These are phyloP conservation scores for Podospora pseudopauciseta DNA, from an alignment of 495 filamentous ascomycete species.

Conservation along the genomic window DNA sequence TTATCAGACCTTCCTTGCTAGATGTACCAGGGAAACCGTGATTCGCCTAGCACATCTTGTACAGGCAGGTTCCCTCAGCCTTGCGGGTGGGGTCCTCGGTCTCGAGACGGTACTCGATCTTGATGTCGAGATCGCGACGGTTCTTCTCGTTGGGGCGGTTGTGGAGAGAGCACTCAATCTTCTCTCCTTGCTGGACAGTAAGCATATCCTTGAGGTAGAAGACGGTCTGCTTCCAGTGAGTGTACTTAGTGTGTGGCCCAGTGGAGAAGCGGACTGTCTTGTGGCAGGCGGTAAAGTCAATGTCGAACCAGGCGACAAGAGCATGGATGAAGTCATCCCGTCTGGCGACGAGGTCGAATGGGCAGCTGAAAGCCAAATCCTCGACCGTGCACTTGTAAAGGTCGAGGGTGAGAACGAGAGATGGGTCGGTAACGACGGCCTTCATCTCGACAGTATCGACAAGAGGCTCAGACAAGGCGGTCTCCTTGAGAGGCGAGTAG, in stretches of 20 bases:
- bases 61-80: conserved; percentile 68
- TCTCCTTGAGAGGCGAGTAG: conserved; percentile 66
- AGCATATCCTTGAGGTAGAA: conserved; percentile 84
- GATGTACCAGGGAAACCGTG: not conserved
- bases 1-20: not conserved
- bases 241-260: conserved; percentile 86
- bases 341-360: conserved; percentile 64
- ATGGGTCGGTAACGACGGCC: conserved; percentile 72
- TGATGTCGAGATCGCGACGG: conserved; percentile 90
- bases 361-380: conserved; percentile 63
- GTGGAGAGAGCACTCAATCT: conserved; percentile 64
- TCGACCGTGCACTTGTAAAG: conserved; percentile 63
- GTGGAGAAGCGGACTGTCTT: conserved; percentile 82
- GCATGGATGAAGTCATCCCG: conserved; percentile 91
- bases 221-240: conserved; percentile 93
- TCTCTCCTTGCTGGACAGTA: conserved; percentile 75
- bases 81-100: conserved; percentile 65
- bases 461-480: conserved; percentile 66
- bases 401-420: conserved; percentile 63
- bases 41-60: conserved; percentile 73
- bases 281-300: conserved; percentile 93
- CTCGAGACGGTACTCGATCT: conserved; percentile 74
- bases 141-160: conserved; percentile 93
- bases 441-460: conserved; percentile 70
- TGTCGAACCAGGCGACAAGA: conserved; percentile 97